These are phyloP conservation scores for Zygosaccharomyces lentus DNA, from an alignment of 805 yeast species.

Conservation along the genomic window DNA sequence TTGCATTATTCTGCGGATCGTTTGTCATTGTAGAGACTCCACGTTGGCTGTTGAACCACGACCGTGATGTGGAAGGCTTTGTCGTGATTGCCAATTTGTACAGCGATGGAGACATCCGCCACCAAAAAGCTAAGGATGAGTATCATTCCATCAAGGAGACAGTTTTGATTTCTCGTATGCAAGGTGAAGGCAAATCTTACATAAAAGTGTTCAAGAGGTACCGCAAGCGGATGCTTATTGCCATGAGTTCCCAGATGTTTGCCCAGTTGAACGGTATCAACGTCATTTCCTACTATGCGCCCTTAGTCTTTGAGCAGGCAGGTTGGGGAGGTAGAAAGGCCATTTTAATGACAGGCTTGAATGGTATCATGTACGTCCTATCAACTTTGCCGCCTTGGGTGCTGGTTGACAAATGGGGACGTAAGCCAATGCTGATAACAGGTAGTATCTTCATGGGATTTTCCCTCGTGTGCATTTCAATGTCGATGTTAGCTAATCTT, in stretches of 20 bases:
- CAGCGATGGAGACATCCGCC: constrained; percentile 70
- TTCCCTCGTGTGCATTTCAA: constrained; percentile 61
- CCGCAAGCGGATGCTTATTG: constrained; percentile 73
- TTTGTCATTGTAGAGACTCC: constrained; percentile 83
- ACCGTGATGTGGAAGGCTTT: constrained; percentile 75
- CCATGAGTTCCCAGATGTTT: constrained; percentile 86
- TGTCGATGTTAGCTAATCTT: constrained; percentile 48
- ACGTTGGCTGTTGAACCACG: constrained; percentile 82
- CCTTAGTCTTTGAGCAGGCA: constrained; percentile 88
- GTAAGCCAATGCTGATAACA: constrained; percentile 73
- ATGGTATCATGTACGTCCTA: constrained; percentile 52
- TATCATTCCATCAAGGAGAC: constrained; percentile 78
- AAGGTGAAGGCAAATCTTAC: constrained; percentile 71
- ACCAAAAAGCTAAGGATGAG: constrained; percentile 64
- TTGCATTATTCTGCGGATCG: constrained; percentile 65
- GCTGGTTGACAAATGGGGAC: constrained; percentile 85
- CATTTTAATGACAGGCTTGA: constrained; percentile 84
- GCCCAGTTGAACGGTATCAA: constrained; percentile 94
- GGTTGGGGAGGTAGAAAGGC: constrained; percentile 92
- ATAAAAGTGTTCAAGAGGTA: constrained; percentile 72
- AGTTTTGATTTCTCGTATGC: constrained; percentile 68
- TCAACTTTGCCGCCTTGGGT: constrained; percentile 90
- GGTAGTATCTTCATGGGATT: constrained; percentile 81
- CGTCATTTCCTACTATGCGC: constrained; percentile 89
- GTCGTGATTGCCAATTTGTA: constrained; percentile 79